phyloP scores from a whole-genome alignment of 441 rosid genomes.

The Adansonia grandidieri region DNA sequence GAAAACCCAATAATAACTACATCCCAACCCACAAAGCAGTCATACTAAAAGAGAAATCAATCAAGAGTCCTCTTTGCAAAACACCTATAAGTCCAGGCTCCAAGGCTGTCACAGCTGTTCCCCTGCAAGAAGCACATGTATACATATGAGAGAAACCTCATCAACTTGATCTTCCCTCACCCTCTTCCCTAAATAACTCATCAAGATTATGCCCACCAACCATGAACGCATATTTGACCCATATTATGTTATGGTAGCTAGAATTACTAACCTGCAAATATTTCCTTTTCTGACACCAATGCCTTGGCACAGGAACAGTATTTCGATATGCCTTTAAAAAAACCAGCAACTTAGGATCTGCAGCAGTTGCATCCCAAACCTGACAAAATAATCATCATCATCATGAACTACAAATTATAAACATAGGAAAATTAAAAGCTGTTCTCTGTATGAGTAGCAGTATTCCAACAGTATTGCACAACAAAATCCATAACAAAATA shows the following conservation, averaged over 20 bases:
- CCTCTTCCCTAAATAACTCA: slow-evolving; percentile 52
- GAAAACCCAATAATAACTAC: slow-evolving; percentile 26
- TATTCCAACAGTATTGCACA: background rate
- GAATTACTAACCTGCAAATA: slow-evolving; percentile 88
- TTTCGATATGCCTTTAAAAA: slow-evolving; percentile 91
- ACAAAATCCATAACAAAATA: background rate
- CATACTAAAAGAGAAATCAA: slow-evolving; percentile 43
- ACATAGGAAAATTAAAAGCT: background rate
- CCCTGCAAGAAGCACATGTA: slow-evolving; percentile 99
- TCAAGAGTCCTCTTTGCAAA: slow-evolving; percentile 56
- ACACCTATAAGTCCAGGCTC: slow-evolving; percentile 99
- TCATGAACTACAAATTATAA: background rate
- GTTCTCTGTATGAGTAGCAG: background rate
- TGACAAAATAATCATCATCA: slow-evolving; percentile 30
- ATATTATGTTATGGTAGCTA: slow-evolving; percentile 29
- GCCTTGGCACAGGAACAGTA: slow-evolving; percentile 97
- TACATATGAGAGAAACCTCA: slow-evolving; percentile 96
- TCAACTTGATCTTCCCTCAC: slow-evolving; percentile 64
- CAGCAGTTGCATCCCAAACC: slow-evolving; percentile 99
- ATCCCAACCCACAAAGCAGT: slow-evolving; percentile 52
- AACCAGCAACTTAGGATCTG: slow-evolving; percentile 95
- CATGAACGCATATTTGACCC: slow-evolving; percentile 49
- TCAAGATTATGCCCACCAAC: slow-evolving; percentile 47
- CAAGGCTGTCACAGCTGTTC: slow-evolving; percentile 80
- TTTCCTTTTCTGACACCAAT: slow-evolving; percentile 99